Base-by-base conservation (phyloP, 169 alveolate genomes). In the Cryptosporidium meleagridis region DNA sequence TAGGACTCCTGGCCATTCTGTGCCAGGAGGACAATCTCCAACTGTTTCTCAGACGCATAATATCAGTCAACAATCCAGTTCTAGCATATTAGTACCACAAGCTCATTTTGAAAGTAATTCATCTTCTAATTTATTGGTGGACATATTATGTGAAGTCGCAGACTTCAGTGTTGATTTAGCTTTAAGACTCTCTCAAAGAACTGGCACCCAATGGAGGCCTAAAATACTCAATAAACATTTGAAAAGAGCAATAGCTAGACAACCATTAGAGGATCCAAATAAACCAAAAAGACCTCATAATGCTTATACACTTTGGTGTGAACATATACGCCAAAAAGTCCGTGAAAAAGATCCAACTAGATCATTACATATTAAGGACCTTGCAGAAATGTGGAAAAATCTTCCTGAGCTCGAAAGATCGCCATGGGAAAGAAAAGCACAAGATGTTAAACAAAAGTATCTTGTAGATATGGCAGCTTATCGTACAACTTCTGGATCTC, bases 301-400 rank as follows among this genome's bases (percentile, higher is more conserved):
- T 58, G 86, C 86, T 61, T 75, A 75, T 44, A 75, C 86, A 48
- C 86, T 75, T n/a, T 75, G 86, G 86, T 75, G 86, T 21, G 86
- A 75, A 58, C 86, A 75, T 37, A 75, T 75, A 14, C 61, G 86
- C n/a, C 86, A 75, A 75, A 75, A 75, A 59, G 75, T 75, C 5
- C 86, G 86, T 35, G 86, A 75, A 75, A 75, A 75, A 35, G 86
- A 75, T 62, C 86, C 86, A 5, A 75, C 73, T 10, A 75, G 86
- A 58, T 75, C 86, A 6, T 68, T 75, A n/a, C 86, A 75, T n/a
- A 75, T 75, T 35, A 75, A 75, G 51, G 86, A 75, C 41, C 86
- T 75, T 14, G 86, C 86, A 4, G 86, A 75, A 75, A 75, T 75
- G 86, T 75, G 86, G 86, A 75, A 75, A 48, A 75, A 75, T 75